phyloP scores from a whole-genome alignment of 257 asterid genomes.

The Avicennia marina region DNA sequence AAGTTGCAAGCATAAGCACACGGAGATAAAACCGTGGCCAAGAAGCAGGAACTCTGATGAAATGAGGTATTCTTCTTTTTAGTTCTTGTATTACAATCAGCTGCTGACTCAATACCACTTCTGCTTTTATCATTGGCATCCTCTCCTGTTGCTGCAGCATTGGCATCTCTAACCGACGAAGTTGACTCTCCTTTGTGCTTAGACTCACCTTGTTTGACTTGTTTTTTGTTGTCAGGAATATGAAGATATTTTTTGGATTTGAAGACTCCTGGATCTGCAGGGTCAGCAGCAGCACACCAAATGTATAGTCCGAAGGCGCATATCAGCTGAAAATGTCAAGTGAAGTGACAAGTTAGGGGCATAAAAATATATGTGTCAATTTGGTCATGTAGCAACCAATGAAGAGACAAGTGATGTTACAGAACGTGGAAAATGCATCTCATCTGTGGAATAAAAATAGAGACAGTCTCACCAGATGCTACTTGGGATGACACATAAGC shows the following conservation, averaged over 20 bases:
- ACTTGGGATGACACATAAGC: no score
- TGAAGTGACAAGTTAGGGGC: neutral
- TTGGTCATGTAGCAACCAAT: neutral
- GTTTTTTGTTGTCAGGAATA: slow-evolving; percentile 45
- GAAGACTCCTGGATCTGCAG: slow-evolving; percentile 91
- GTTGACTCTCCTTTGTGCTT: slow-evolving; percentile 54
- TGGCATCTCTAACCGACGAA: slow-evolving; percentile 54
- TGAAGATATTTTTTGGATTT: slow-evolving; percentile 77
- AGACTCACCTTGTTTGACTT: slow-evolving; percentile 29
- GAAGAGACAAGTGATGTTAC: neutral
- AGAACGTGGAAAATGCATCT: no score
- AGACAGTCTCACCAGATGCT: no score
- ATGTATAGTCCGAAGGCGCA: slow-evolving; percentile 77
- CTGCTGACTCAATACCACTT: slow-evolving; percentile 32
- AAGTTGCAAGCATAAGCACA: slow-evolving; percentile 53
- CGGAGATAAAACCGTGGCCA: slow-evolving; percentile 47
- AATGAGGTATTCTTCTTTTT: slow-evolving; percentile 24
- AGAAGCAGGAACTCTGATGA: slow-evolving; percentile 29
- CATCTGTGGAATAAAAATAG: no score
- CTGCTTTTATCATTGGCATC: slow-evolving; percentile 32
- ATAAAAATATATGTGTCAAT: neutral
- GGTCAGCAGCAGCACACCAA: slow-evolving; percentile 96
- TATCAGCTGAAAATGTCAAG: slow-evolving; percentile 44
- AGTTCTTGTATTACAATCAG: slow-evolving; percentile 31
- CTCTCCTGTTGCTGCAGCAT: slow-evolving; percentile 34